phyloP scores from a whole-genome alignment of 2,329 filamentous ascomycete species.

The Bipolaris victoriae region DNA sequence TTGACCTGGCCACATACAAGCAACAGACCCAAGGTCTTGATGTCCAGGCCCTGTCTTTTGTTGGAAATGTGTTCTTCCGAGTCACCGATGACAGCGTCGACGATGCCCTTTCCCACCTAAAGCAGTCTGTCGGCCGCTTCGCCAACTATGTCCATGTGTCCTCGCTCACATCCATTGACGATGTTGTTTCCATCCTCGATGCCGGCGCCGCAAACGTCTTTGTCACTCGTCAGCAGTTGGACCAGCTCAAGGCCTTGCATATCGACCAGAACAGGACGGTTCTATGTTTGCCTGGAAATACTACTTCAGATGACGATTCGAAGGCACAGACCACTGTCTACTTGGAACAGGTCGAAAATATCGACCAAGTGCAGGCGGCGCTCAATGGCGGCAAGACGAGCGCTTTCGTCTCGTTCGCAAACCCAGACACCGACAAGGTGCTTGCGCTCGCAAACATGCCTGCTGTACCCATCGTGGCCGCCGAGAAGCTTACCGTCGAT shows the following conservation, averaged over 20 bases:
- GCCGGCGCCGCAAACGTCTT: slow-evolving; percentile 85
- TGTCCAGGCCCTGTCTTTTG: slow-evolving; percentile 60
- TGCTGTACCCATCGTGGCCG: slow-evolving; percentile 75
- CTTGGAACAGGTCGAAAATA: slow-evolving; percentile 50
- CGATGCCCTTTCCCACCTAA: slow-evolving; percentile 59
- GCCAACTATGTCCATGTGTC: slow-evolving; percentile 79
- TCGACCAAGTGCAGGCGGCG: slow-evolving; percentile 53
- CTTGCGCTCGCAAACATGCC: slow-evolving; percentile 52
- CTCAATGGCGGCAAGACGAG: slow-evolving; percentile 58
- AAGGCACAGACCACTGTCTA: slow-evolving; percentile 56
- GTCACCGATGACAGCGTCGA: slow-evolving; percentile 58
- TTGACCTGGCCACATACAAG: slow-evolving; percentile 54
- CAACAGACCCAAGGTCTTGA: slow-evolving; percentile 58
- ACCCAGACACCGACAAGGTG: slow-evolving; percentile 49
- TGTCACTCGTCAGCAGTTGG: slow-evolving; percentile 73
- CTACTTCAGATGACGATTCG: slow-evolving; percentile 48
- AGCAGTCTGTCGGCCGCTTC: slow-evolving; percentile 61
- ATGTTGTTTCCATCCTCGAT: slow-evolving; percentile 81
- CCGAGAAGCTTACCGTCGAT: slow-evolving; percentile 71
- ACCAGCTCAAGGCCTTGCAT: slow-evolving; percentile 58
- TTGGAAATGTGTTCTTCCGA: slow-evolving; percentile 63
- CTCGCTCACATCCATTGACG: slow-evolving; percentile 69
- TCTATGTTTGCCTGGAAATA: slow-evolving; percentile 57
- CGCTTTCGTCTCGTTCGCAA: slow-evolving; percentile 58
- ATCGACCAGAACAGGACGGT: slow-evolving; percentile 64